Evolutionary conservation across 2,329 filamentous ascomycete genomes (phyloP).

Genomic region (Talaromyces atroroseus): DNA sequence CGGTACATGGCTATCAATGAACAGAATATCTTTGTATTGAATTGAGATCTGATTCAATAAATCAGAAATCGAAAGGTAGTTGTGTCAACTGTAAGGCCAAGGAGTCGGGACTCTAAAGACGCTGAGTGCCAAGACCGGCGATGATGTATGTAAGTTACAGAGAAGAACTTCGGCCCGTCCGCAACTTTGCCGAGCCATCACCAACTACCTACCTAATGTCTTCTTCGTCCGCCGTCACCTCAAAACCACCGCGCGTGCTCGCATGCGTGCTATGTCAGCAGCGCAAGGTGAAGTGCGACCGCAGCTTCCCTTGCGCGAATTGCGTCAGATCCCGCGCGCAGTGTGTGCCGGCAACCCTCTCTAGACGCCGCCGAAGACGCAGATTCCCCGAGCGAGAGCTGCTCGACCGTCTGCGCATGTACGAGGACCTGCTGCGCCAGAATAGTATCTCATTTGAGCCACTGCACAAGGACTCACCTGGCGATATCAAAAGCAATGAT

Average conservation of each 20-base stretch:
- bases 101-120: too few species aligned
- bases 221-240: not conserved
- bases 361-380: conserved; percentile 49
- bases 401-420: conserved; percentile 62
- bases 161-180: not conserved
- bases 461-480: conserved; percentile 41
- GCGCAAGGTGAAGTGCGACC: conserved; percentile 70
- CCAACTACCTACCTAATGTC: not conserved
- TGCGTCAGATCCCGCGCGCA: conserved; percentile 59
- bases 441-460: conserved; percentile 65
- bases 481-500: conserved; percentile 17
- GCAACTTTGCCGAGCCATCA: not conserved
- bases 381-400: conserved; percentile 66
- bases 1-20: too few species aligned
- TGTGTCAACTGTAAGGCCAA: too few species aligned
- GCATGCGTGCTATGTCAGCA: conserved; percentile 69
- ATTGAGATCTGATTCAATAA: too few species aligned
- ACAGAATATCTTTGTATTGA: too few species aligned
- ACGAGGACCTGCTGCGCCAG: conserved; percentile 61
- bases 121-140: not conserved
- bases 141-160: too few species aligned
- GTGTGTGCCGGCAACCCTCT: conserved; percentile 47
- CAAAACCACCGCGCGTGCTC: conserved; percentile 17
- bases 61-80: too few species aligned
- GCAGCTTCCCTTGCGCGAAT: conserved; percentile 64